These are phyloP conservation scores for Dendrocalamus latiflorus DNA, from an alignment of 202 grass and related monocot genomes.

Conservation along the genomic window DNA sequence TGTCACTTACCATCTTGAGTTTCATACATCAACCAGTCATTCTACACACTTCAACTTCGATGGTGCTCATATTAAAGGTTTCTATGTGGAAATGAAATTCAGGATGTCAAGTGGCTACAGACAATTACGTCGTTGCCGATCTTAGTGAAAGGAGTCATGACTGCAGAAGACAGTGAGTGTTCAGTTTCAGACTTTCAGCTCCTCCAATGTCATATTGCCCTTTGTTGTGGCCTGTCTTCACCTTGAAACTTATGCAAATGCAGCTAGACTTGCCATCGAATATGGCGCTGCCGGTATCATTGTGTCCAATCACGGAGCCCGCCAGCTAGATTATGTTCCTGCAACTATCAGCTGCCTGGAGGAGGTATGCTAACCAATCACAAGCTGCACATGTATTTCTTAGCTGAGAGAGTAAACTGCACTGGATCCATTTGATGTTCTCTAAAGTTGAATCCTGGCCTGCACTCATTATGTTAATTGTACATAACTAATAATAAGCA, in stretches of 20 bases:
- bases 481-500: neutral
- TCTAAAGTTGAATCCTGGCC: no score
- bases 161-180: conserved; percentile 80
- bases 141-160: conserved; percentile 84
- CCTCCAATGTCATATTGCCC: neutral
- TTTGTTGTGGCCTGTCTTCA: neutral
- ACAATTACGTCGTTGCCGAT: conserved; percentile 85
- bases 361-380: conserved; percentile 32
- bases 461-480: neutral
- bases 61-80: neutral
- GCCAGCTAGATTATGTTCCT: conserved; percentile 86
- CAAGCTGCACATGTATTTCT: neutral
- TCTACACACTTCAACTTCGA: neutral
- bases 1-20: neutral
- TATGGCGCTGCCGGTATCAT: conserved; percentile 69
- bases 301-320: conserved; percentile 94
- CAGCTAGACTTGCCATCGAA: conserved; percentile 72
- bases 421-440: neutral
- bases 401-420: neutral
- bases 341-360: conserved; percentile 91
- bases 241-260: conserved; percentile 8
- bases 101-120: conserved; percentile 92
- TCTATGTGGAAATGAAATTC: neutral
- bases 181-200: conserved; percentile 6
- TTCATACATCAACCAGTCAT: neutral